A percentile compares a stretch with the other conserved stretches of the same genome.
Evolutionary conservation across 2,329 filamentous ascomycete genomes (phyloP).

Genomic region (Botrytis porri): DNA sequence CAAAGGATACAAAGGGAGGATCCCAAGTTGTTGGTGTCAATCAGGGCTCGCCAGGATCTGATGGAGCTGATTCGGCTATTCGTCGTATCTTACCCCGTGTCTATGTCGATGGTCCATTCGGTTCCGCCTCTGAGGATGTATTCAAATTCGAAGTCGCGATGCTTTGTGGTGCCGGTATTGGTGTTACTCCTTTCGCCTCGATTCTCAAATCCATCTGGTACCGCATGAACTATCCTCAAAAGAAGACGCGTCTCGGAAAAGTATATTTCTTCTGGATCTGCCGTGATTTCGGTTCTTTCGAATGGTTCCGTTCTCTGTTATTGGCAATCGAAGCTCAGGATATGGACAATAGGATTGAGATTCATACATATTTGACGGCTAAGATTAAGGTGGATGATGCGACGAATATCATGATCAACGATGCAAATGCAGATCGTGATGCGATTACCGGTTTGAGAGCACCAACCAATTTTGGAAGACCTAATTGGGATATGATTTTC

Average conservation of each 20-base stretch:
- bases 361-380: slow-evolving; percentile 83
- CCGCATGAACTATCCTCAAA: slow-evolving; percentile 82
- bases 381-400: slow-evolving; percentile 84
- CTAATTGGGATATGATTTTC: slow-evolving; percentile 91
- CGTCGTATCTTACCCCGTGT: slow-evolving; percentile 73
- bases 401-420: slow-evolving; percentile 91
- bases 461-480: slow-evolving; percentile 80
- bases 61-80: slow-evolving; percentile 65
- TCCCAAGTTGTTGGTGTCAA: slow-evolving; percentile 70
- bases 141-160: slow-evolving; percentile 83
- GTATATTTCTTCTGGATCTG: slow-evolving; percentile 95
- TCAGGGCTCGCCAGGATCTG: slow-evolving; percentile 46
- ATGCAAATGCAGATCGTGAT: slow-evolving; percentile 79
- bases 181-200: slow-evolving; percentile 81
- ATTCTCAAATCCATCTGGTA: slow-evolving; percentile 94
- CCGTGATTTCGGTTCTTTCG: slow-evolving; percentile 81
- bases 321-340: slow-evolving; percentile 85
- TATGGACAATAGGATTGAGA: slow-evolving; percentile 79
- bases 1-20: slow-evolving; percentile 44
- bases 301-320: slow-evolving; percentile 84
- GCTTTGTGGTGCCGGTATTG: slow-evolving; percentile 79
- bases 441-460: slow-evolving; percentile 79
- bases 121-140: slow-evolving; percentile 81
- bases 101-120: slow-evolving; percentile 82
- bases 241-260: slow-evolving; percentile 75